Conservation (phyloP, 2,329 filamentous ascomycete species). For the Stemphylium lycopersici region DNA sequence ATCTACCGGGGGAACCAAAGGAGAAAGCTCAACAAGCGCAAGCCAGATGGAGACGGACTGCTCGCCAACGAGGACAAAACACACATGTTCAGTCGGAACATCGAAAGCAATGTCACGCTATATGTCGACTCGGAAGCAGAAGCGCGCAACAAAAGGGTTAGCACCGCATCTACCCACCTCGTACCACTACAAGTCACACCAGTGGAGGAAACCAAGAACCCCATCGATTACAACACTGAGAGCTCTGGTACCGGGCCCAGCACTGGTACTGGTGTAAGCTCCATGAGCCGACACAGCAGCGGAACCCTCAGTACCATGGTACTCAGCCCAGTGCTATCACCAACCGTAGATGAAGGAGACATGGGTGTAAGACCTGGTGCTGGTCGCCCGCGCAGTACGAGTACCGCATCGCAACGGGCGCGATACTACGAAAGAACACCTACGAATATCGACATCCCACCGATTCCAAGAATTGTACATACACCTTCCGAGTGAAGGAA, state of each 20-base stretch:
- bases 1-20: constrained; percentile 30
- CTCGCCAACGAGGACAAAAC: constrained; percentile 39
- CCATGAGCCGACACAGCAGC: constrained; percentile 21
- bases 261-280: constrained; percentile 26
- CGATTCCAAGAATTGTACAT: constrained; percentile 40
- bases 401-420: constrained; percentile 30
- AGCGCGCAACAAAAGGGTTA: constrained; percentile 23
- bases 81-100: constrained; percentile 42
- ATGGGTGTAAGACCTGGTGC: constrained; percentile 17
- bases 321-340: constrained; percentile 28
- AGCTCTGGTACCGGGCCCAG: constrained; percentile 34
- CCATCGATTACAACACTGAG: constrained; percentile 11
- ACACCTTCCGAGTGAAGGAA: constrained; percentile 29
- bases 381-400: constrained; percentile 35
- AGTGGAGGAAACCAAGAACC: constrained; percentile 22
- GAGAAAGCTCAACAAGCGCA: constrained; percentile 30
- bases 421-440: constrained; percentile 42
- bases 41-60: constrained; percentile 32
- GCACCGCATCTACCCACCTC: constrained; percentile 32
- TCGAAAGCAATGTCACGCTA: constrained; percentile 37
- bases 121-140: constrained; percentile 36
- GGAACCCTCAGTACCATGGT: constrained; percentile 30
- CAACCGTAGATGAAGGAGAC: constrained; percentile 19
- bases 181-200: constrained; percentile 39
- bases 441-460: constrained; percentile 22